These are phyloP conservation scores for Aspergillus pseudoglaucus DNA, from an alignment of 2,329 filamentous ascomycete genomes.

Conservation along the genomic window DNA sequence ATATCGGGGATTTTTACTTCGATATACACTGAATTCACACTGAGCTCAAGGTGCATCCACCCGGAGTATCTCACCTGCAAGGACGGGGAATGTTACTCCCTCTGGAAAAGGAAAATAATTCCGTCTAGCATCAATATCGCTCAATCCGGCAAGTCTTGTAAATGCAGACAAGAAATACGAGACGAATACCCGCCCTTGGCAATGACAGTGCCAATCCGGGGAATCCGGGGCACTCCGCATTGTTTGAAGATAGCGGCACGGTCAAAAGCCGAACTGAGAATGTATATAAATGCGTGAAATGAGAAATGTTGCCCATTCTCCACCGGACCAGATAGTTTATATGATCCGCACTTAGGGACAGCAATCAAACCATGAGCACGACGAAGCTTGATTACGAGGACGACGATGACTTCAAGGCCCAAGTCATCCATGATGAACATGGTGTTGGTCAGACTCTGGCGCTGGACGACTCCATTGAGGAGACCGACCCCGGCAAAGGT, in stretches of 20 bases:
- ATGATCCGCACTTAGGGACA: no score
- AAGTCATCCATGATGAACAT: conserved; percentile 1
- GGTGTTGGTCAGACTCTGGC: conserved; percentile 1
- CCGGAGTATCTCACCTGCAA: background rate
- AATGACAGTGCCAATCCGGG: background rate
- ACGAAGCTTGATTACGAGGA: background rate
- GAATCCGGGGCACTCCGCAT: background rate
- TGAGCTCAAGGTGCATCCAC: background rate
- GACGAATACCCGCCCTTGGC: no score
- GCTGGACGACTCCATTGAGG: conserved; percentile 11
- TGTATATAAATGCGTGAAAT: background rate
- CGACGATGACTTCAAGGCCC: background rate
- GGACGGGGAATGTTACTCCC: conserved; percentile 15
- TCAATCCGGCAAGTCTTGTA: background rate
- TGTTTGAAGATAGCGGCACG: background rate
- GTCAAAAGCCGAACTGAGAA: background rate
- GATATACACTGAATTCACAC: background rate
- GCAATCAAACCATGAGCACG: background rate
- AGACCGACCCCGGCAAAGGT: conserved; percentile 6
- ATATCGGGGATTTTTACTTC: conserved; percentile 1
- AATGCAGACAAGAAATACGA: no score
- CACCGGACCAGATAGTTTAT: no score
- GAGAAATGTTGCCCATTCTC: background rate
- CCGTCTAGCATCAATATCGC: background rate
- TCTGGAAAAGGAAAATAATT: background rate